Conservation (phyloP, 306 rosid genomes). For the Prunus padus region DNA sequence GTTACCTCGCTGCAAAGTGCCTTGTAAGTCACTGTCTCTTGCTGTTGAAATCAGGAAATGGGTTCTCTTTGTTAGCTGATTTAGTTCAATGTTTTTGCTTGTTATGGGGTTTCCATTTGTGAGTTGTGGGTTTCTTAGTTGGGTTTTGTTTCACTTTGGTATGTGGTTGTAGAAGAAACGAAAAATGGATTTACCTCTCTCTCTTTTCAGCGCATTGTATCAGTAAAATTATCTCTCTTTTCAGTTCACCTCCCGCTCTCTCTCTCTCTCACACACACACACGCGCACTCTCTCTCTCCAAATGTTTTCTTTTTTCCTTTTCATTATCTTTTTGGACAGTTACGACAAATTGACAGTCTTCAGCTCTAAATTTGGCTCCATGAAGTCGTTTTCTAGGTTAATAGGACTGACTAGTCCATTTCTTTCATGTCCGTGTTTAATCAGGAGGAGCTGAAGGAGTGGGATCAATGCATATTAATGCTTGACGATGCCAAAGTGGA, state of each 20-base stretch:
- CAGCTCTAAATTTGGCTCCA: neutral
- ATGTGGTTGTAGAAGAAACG: neutral
- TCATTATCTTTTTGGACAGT: neutral
- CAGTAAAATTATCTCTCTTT: too few species aligned
- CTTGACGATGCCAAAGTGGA: conserved; percentile 82
- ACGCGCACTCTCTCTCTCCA: too few species aligned
- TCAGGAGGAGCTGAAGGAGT: conserved; percentile 93
- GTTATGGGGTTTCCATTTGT: neutral
- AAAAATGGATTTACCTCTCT: neutral
- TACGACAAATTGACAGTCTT: neutral
- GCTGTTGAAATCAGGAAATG: neutral
- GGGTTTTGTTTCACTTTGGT: neutral
- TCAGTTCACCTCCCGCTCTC: too few species aligned
- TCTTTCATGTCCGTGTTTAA: neutral
- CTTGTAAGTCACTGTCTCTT: conserved; percentile 40
- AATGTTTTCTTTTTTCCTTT: neutral
- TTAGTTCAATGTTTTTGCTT: neutral
- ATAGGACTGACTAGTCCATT: neutral
- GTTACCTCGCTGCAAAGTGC: conserved; percentile 96
- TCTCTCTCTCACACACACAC: too few species aligned
- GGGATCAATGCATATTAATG: conserved; percentile 90
- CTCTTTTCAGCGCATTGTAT: too few species aligned
- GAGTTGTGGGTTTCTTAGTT: neutral
- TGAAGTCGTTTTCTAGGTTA: neutral
- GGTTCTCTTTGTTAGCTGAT: neutral